These are phyloP conservation scores for Yarrowia deformans DNA, from an alignment of 805 yeast species.

Conservation along the genomic window DNA sequence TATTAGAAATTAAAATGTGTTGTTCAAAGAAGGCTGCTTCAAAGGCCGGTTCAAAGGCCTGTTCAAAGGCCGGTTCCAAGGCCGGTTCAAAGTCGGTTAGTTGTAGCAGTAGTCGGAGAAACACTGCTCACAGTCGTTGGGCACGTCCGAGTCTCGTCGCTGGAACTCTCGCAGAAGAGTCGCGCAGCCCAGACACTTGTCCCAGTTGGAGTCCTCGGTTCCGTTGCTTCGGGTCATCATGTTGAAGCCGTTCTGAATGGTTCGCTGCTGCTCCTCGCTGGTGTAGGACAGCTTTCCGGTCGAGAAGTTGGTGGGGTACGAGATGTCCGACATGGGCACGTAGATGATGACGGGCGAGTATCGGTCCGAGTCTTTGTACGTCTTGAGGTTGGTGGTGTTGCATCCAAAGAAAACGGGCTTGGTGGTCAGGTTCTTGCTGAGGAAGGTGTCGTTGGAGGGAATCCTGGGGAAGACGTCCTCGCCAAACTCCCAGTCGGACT, in stretches of 20 bases:
- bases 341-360: slow-evolving; percentile 69
- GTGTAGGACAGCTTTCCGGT: slow-evolving; percentile 73
- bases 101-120: slow-evolving; percentile 79
- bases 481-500: slow-evolving; percentile 65
- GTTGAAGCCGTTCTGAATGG: slow-evolving; percentile 80
- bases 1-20: not conserved
- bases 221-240: slow-evolving; percentile 68
- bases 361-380: slow-evolving; percentile 56
- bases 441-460: slow-evolving; percentile 66
- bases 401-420: slow-evolving; percentile 87
- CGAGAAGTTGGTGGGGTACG: slow-evolving; percentile 70
- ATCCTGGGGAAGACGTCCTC: slow-evolving; percentile 50
- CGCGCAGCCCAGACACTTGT: slow-evolving; percentile 82
- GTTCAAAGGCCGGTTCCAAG: too few relatives aligned
- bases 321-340: slow-evolving; percentile 76
- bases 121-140: slow-evolving; percentile 74
- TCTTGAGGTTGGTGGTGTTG: slow-evolving; percentile 61
- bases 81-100: not conserved
- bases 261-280: slow-evolving; percentile 62
- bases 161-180: slow-evolving; percentile 80
- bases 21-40: not conserved
- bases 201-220: slow-evolving; percentile 73
- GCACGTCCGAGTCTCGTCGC: slow-evolving; percentile 56
- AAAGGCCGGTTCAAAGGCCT: not conserved
- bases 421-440: slow-evolving; percentile 59